Percentiles rank a stretch among this genome's conserved stretches.
These are phyloP conservation scores for Colletotrichum paranaense DNA, from an alignment of 2,329 filamentous ascomycete genomes.

Conservation along the genomic window DNA sequence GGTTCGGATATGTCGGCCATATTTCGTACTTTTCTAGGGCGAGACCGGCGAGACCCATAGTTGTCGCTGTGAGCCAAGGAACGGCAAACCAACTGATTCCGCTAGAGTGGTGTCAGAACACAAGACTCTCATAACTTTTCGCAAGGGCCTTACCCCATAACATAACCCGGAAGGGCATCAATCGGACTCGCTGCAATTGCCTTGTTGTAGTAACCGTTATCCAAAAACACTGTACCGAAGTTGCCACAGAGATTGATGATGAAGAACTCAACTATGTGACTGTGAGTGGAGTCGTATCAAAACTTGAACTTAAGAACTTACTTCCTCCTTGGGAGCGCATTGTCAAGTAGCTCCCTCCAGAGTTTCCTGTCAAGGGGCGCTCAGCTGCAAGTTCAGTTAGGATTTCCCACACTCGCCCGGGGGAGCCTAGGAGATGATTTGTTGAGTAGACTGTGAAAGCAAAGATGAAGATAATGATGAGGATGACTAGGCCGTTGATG, in stretches of 20 bases:
- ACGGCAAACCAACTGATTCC: slow-evolving; percentile 94
- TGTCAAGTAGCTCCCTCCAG: slow-evolving; percentile 84
- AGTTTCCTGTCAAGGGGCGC: slow-evolving; percentile 85
- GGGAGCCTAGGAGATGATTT: slow-evolving; percentile 78
- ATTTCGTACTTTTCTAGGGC: slow-evolving; percentile 79
- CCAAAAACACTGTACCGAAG: slow-evolving; percentile 86
- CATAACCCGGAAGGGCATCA: slow-evolving; percentile 87
- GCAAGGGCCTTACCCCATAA: slow-evolving; percentile 67
- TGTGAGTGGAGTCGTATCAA: background rate
- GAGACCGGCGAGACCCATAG: slow-evolving; percentile 85
- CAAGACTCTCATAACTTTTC: background rate
- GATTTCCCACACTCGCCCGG: slow-evolving; percentile 81
- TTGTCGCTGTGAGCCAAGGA: slow-evolving; percentile 89
- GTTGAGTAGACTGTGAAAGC: slow-evolving; percentile 85
- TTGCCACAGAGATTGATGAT: slow-evolving; percentile 89
- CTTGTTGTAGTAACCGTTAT: slow-evolving; percentile 94
- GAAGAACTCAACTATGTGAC: slow-evolving; percentile 75
- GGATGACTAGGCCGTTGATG: slow-evolving; percentile 85
- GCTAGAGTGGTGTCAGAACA: background rate
- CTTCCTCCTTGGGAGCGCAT: slow-evolving; percentile 84
- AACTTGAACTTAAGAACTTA: background rate
- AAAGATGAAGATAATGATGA: slow-evolving; percentile 89
- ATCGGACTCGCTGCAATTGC: slow-evolving; percentile 89
- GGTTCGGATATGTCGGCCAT: slow-evolving; percentile 79
- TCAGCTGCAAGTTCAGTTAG: slow-evolving; percentile 73